phyloP scores from a whole-genome alignment of 2,329 filamentous ascomycete genomes.

The Penicillium aurantiogriseum region DNA sequence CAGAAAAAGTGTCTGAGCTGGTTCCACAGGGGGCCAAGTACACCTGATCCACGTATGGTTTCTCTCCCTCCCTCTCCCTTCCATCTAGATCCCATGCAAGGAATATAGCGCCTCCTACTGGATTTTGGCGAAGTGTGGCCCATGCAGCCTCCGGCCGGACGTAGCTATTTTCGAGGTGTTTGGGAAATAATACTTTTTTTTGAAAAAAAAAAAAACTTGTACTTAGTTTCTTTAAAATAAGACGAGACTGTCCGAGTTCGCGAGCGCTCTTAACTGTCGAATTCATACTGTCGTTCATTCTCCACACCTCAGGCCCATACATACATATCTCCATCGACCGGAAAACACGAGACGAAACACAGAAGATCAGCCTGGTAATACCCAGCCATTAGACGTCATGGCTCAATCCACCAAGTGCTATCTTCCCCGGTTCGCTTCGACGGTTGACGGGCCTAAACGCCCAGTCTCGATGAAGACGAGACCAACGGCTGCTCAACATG shows the following conservation, averaged over 20 bases:
- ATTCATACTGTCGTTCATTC: constrained; percentile 13
- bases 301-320: background rate
- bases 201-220: background rate
- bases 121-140: constrained; percentile 15
- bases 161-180: constrained; percentile 17
- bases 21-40: constrained; percentile 23
- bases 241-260: constrained; percentile 16
- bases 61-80: constrained; percentile 20
- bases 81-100: constrained; percentile 28
- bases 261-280: constrained; percentile 9
- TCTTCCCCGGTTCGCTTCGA: constrained; percentile 36
- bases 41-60: constrained; percentile 18
- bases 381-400: constrained; percentile 18
- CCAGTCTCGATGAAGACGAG: constrained; percentile 37
- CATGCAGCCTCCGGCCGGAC: constrained; percentile 22
- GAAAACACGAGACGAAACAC: background rate
- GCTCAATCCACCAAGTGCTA: constrained; percentile 34
- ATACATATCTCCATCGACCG: constrained; percentile 1
- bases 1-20: constrained; percentile 15
- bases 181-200: background rate
- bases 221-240: constrained; percentile 20
- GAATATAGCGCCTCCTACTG: constrained; percentile 19
- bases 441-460: constrained; percentile 31
- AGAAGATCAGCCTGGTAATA: background rate
- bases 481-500: constrained; percentile 30